Evolutionary conservation across 495 filamentous ascomycete genomes (phyloP), one percentile per base, ranked within the genome.

Genomic region (Hypoxylon lenormandii): DNA sequence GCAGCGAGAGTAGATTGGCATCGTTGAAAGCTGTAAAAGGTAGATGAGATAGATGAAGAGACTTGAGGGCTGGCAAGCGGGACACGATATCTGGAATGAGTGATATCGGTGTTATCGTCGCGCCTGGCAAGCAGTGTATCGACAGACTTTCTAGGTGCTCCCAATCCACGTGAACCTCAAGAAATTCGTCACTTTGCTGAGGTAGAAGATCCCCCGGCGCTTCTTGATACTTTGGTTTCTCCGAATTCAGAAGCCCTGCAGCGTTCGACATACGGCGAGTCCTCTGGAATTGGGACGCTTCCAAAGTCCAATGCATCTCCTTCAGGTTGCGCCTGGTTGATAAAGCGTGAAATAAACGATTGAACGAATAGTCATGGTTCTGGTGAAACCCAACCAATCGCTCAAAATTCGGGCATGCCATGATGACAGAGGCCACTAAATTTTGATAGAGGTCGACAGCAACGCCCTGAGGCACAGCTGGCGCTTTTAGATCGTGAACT

Each of bases 331-430:
- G 84, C 28, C 92, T 81, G 1, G 92, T 93, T 1, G 92, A 92
- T 43, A 97, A 77, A 1, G 93, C 92, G 72, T 94, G 87, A 16
- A 90, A 89, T 7, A 93, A 75, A 38, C 91, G 89, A 71, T 91
- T 89, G 66, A 90, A 93, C 43, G 87, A 82, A 72, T 92, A 89
- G 49, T 87, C 82, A 72, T 92, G 93, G 6, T 85, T 80, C 6
- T 89, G 84, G 71, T 90, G 87, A 65, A 89, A 86, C 2, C 93
- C 92, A 33, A 88, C 76, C 15, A 96, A 78, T 42, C 85, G 82
- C 73, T 96, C 92, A 38, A 97, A 78, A 73, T 95, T 94, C 8
- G 92, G 92, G 73, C 93, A 97, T 4, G 89, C 80, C 89, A 93
- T 93, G 26, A 97, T 86, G 23, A 97, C 78, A 5, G 91, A 92